Evolutionary conservation across 139 green algal species (phyloP).

Genomic region (Parachlorella kessleri): DNA sequence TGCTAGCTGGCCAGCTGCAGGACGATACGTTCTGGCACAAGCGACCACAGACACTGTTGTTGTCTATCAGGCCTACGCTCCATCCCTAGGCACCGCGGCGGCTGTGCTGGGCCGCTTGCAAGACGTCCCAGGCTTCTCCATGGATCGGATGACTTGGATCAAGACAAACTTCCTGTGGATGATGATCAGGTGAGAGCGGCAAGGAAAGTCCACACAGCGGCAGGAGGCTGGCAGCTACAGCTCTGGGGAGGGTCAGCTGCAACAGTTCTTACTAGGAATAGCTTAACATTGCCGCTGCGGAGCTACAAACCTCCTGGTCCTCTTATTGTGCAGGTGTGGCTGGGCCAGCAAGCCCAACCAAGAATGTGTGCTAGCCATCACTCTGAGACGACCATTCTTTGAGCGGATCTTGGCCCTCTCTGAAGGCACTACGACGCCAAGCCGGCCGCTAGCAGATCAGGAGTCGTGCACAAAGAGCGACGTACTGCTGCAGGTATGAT

Average conservation of each 20-base stretch:
- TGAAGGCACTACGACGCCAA: not conserved
- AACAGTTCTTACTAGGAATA: too few species aligned
- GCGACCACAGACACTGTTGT: not conserved
- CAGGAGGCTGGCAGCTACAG: too few species aligned
- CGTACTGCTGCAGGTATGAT: slow-evolving; percentile 2
- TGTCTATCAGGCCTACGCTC: slow-evolving; percentile 2
- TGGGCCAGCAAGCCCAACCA: not conserved
- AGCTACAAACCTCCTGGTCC: too few species aligned
- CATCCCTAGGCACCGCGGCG: not conserved
- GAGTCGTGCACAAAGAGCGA: not conserved
- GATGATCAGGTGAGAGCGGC: slow-evolving; percentile 6
- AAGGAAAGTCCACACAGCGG: too few species aligned
- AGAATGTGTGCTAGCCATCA: not conserved
- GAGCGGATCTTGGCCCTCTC: not conserved
- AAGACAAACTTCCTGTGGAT: slow-evolving; percentile 4
- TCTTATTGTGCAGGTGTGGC: not conserved
- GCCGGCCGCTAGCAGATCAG: not conserved
- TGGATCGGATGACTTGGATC: not conserved
- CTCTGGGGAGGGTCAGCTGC: too few species aligned
- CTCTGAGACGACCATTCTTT: not conserved
- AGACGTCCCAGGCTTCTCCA: not conserved
- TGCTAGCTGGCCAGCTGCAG: not conserved
- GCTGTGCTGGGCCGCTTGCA: not conserved
- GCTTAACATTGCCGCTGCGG: too few species aligned
- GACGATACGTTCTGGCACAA: not conserved